Evolutionary conservation across 2,329 filamentous ascomycete species (phyloP).

Genomic region (Ophiocordyceps camponoti-saundersi): DNA sequence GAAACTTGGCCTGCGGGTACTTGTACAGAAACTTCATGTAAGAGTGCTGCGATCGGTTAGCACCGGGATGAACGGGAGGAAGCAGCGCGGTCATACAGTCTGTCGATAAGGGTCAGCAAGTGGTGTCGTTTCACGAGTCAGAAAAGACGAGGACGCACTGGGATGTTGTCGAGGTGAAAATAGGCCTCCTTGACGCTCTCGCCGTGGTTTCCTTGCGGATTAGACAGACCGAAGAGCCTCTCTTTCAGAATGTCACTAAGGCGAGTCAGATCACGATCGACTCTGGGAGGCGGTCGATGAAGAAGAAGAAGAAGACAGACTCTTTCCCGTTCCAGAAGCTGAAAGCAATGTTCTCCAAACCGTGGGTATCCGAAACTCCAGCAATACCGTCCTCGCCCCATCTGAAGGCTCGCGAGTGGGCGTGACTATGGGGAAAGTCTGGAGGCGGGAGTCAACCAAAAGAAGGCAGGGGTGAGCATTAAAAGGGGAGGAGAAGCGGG

Average conservation of each 20-base stretch:
- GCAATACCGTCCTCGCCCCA: constrained; percentile 98
- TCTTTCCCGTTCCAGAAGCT: constrained; percentile 97
- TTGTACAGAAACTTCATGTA: constrained; percentile 99
- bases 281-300: not conserved
- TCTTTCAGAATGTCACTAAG: constrained; percentile 81
- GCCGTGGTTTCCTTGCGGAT: constrained; percentile 92
- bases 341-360: constrained; percentile 82
- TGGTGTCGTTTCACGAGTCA: not conserved
- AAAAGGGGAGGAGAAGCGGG: not conserved
- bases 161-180: constrained; percentile 92
- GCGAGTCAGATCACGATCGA: constrained; percentile 5
- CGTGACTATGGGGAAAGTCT: constrained; percentile 92
- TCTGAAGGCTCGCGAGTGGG: constrained; percentile 72
- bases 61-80: not conserved
- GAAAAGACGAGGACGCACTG: constrained; percentile 24
- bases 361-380: constrained; percentile 81
- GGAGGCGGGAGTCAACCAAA: not conserved
- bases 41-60: constrained; percentile 48
- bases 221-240: constrained; percentile 83
- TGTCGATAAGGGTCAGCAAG: constrained; percentile 12
- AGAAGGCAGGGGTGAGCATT: not conserved
- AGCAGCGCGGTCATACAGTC: constrained; percentile 22
- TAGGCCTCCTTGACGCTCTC: constrained; percentile 95
- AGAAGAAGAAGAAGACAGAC: constrained; percentile 24
- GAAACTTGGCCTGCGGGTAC: constrained; percentile 81